Evolutionary conservation across 2,329 filamentous ascomycete genomes (phyloP), one percentile per base, ranked within the genome.

Genomic region (Colletotrichum tofieldiae): DNA sequence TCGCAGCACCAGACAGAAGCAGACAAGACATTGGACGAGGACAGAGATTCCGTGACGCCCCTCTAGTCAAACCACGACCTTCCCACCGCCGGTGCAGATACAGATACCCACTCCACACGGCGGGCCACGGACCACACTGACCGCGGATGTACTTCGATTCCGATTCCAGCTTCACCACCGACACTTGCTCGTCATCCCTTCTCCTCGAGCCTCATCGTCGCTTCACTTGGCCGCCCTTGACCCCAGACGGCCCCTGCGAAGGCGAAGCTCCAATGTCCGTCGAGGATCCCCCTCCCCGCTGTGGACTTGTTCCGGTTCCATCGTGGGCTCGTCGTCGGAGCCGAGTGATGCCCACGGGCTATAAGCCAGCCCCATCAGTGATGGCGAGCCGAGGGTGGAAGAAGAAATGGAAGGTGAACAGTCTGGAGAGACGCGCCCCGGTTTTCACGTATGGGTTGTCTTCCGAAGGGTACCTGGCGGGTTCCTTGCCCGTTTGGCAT

Each of bases 211-310:
- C 23, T 51, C 32, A 52, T 62, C 32, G n/a, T 39, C 45, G 9
- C 35, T 62, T 29, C 32, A 26, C 35, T 35, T 49, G 14, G n/a
- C n/a, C 47, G 18, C 26, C 51, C 18, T 41, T 47, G 39, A 49
- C 63, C 35, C 35, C 18, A 41, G 23, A 43, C 41, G 37, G 35
- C 49, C 56, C 65, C 45, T 58, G 61, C 54, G 14, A 45, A 67
- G 47, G 45, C 39, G 29, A 63, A 68, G 66, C 68, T 51, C 64
- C 65, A 71, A 71, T 71, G 43, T 71, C 68, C 56, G 64, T 61
- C 29, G 68, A 71, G 68, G 64, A 37, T 51, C 29, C 49, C 64
- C 41, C 43, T 49, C 61, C 43, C 56, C 64, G 63, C 56, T 67
- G 56, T 56, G 68, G 51, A 61, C 47, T 52, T 37, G 35, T 47